A percentile compares a stretch with the other conserved stretches of the same genome.
These are phyloP conservation scores for Platanus orientalis DNA, from an alignment of 164 flowering plant species.

Conservation along the genomic window DNA sequence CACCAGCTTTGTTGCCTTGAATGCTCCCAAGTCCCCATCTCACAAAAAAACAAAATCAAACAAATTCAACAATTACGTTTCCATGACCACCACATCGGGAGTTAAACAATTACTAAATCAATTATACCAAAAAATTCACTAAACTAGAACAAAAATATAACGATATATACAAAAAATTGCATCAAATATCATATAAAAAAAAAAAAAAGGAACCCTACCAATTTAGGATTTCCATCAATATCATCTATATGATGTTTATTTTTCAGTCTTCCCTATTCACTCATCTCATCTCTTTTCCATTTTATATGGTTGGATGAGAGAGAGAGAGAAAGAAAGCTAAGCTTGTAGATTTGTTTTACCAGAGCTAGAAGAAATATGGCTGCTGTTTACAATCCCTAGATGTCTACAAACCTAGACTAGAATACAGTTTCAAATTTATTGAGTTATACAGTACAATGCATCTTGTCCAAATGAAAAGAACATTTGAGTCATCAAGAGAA, in stretches of 20 bases:
- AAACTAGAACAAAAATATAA: background rate
- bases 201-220: no score
- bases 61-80: conserved; percentile 7
- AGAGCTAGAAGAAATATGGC: conserved; percentile 3
- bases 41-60: conserved; percentile 3
- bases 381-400: background rate
- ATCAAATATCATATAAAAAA: no score
- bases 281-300: no score
- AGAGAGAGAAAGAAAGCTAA: no score
- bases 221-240: no score
- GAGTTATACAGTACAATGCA: background rate
- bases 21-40: background rate
- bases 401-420: background rate
- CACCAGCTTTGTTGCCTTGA: background rate
- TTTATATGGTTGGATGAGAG: no score
- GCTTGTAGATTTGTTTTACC: no score
- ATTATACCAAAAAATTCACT: background rate
- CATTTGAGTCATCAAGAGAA: conserved; percentile 1
- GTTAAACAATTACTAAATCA: background rate
- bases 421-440: no score
- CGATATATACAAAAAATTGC: no score
- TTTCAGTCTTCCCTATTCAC: no score
- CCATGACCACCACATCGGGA: background rate
- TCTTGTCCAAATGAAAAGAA: background rate
- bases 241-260: no score